These are phyloP conservation scores for Oryza glumipatula DNA, from an alignment of 176 grass and related monocot species.

Conservation along the genomic window DNA sequence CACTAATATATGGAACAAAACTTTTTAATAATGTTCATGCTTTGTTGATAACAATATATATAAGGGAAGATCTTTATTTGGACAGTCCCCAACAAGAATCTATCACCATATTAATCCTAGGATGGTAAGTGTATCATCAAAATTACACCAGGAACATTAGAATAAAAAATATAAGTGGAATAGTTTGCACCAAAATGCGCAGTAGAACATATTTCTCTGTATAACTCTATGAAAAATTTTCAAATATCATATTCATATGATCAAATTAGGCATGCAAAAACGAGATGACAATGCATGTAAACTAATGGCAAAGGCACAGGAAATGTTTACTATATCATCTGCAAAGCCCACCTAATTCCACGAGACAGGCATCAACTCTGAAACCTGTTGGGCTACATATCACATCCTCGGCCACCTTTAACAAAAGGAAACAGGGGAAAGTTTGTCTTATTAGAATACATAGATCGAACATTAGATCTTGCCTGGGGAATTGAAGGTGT, in stretches of 20 bases:
- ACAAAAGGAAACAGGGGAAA: conserved; percentile 45
- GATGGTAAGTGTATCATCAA: neutral
- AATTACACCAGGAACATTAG: neutral
- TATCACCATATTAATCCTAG: neutral
- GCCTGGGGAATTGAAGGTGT: conserved; percentile 10
- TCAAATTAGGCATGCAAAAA: neutral
- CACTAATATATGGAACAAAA: neutral
- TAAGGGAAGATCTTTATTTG: neutral
- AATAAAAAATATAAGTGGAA: neutral
- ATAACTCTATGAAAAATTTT: neutral
- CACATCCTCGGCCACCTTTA: conserved; percentile 56
- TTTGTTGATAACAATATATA: neutral
- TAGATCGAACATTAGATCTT: conserved; percentile 38
- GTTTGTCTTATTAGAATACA: conserved; percentile 45
- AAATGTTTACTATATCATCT: conserved; percentile 51
- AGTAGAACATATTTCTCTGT: conserved; percentile 1
- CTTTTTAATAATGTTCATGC: neutral
- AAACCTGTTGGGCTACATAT: conserved; percentile 50
- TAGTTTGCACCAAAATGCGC: neutral
- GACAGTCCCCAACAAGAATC: neutral
- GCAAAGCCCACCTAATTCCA: conserved; percentile 64
- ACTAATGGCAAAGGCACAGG: conserved; percentile 15
- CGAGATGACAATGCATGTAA: neutral
- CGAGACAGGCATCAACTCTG: conserved; percentile 47
- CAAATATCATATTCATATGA: neutral